A percentile compares a stretch with the other conserved stretches of the same genome.
Conservation (phyloP, 2,329 filamentous ascomycete genomes). For the Colletotrichum noveboracense region DNA sequence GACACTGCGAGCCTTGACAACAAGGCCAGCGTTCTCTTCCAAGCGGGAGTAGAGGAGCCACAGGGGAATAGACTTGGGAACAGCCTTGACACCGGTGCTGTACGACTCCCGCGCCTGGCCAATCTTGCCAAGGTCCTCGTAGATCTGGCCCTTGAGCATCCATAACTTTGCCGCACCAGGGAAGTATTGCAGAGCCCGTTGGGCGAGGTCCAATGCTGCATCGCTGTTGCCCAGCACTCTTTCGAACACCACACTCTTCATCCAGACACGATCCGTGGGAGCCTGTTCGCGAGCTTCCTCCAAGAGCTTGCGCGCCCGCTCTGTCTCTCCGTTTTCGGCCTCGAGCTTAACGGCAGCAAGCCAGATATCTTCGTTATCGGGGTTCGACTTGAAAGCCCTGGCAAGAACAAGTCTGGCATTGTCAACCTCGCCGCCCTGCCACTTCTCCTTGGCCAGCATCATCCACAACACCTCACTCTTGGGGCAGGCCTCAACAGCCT, state of each 20-base stretch:
- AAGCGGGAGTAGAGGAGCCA: slow-evolving; percentile 90
- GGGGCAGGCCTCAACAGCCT: slow-evolving; percentile 92
- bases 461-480: slow-evolving; percentile 93
- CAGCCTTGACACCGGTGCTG: slow-evolving; percentile 84
- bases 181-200: slow-evolving; percentile 86
- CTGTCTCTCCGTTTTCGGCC: slow-evolving; percentile 83
- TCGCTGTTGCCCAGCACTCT: slow-evolving; percentile 81
- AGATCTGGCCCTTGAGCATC: slow-evolving; percentile 99
- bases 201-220: slow-evolving; percentile 83
- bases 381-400: slow-evolving; percentile 91
- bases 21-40: slow-evolving; percentile 82
- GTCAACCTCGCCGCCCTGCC: slow-evolving; percentile 86
- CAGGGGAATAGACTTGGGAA: slow-evolving; percentile 81
- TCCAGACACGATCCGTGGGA: slow-evolving; percentile 95
- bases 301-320: slow-evolving; percentile 82
- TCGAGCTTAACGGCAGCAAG: slow-evolving; percentile 95
- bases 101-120: slow-evolving; percentile 91
- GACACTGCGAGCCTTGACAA: slow-evolving; percentile 92
- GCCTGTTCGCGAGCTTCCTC: slow-evolving; percentile 85
- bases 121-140: slow-evolving; percentile 80
- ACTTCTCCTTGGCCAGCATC: slow-evolving; percentile 93
- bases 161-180: slow-evolving; percentile 87
- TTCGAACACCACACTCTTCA: slow-evolving; percentile 94
- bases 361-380: slow-evolving; percentile 98
- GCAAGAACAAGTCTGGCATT: slow-evolving; percentile 86